Conservation (phyloP, 2,329 filamentous ascomycete species). For the Exophiala lecanii-corni region DNA sequence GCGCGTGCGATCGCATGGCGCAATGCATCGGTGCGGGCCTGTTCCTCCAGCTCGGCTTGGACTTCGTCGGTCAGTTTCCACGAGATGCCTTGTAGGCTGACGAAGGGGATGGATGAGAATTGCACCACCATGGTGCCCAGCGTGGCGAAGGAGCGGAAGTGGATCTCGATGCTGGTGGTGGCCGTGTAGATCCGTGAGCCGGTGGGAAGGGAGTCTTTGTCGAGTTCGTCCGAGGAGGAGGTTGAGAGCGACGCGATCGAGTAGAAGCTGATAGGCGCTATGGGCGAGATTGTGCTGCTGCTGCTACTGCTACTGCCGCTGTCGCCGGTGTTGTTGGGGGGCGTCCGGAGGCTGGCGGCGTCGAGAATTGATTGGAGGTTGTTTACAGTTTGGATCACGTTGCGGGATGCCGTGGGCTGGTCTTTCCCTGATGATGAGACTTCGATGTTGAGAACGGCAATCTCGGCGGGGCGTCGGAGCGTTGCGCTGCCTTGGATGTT, state of each 20-base stretch:
- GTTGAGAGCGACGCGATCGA: constrained; percentile 16
- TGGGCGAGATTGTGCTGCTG: constrained; percentile 6
- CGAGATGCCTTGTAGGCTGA: constrained; percentile 25
- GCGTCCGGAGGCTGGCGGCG: not conserved
- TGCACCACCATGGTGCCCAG: constrained; percentile 23
- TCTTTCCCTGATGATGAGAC: constrained; percentile 8
- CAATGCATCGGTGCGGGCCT: constrained; percentile 26
- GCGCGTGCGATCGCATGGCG: constrained; percentile 28
- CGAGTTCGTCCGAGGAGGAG: constrained; percentile 16
- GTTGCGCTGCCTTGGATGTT: constrained; percentile 11
- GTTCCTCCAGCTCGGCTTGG: constrained; percentile 18
- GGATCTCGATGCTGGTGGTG: constrained; percentile 20
- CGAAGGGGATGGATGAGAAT: constrained; percentile 21
- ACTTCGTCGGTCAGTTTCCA: constrained; percentile 29
- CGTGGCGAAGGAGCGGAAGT: constrained; percentile 27
- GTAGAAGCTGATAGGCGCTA: constrained; percentile 23
- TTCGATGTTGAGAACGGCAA: constrained; percentile 8
- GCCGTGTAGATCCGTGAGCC: constrained; percentile 22
- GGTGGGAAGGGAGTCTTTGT: constrained; percentile 13
- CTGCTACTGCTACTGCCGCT: too few relatives aligned
- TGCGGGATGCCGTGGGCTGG: constrained; percentile 8
- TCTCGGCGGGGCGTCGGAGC: constrained; percentile 6
- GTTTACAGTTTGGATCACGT: constrained; percentile 12
- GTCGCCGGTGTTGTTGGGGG: constrained; percentile 3
- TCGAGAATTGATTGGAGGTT: constrained; percentile 8